Base-by-base conservation (phyloP, 2,329 filamentous ascomycete genomes). In the Colletotrichum zoysiae region DNA sequence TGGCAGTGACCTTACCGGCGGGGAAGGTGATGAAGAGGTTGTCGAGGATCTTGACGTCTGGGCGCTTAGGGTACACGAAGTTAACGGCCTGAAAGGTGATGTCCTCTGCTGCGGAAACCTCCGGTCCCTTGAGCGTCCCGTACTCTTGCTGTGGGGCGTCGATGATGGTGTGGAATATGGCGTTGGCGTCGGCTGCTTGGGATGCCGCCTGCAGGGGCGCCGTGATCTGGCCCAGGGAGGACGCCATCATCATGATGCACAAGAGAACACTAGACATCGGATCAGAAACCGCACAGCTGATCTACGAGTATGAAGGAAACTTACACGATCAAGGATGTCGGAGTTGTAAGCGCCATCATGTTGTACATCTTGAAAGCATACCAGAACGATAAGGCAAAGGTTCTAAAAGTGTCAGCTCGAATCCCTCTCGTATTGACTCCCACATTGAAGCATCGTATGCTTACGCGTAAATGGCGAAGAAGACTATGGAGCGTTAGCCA, bases 41-140 rank as follows among this genome's bases (percentile, higher is more conserved):
- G 16, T 80, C 74, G 12, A 82, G 65, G 2, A 83, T 78, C 23
- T 75, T 75, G 12, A 79, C 78, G 44, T 81, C 77, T 1, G 80
- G 80, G 0, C 82, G 74, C 42, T 73, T 79, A 1, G 81, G 81
- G 67, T 84, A 84, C 0, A 77, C 75, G 48, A 82, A 81, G 4
- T 74, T 76, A 23, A 83, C 76, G 14, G 78, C 75, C 9, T 78
- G 66, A 42, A 84, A 62, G 30, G 65, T 67, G 60, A 93, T 91
- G 63, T 91, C 86, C 23, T 82, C 81, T 7, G 79, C 81, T 2
- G 84, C 83, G 1, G 84, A 85, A 23, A 86, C 84, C n/a, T 87
- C 84, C 86, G 86, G 1, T 81, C 84, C 65, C 78, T 84, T 6
- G 88, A 77, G 6, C 81, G 82, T 33, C 81, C 83, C 0, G 72